A percentile compares a stretch with the other conserved stretches of the same genome.
phyloP scores from a whole-genome alignment of 352 stramenopile species.

The Phytophthora hibernalis region DNA sequence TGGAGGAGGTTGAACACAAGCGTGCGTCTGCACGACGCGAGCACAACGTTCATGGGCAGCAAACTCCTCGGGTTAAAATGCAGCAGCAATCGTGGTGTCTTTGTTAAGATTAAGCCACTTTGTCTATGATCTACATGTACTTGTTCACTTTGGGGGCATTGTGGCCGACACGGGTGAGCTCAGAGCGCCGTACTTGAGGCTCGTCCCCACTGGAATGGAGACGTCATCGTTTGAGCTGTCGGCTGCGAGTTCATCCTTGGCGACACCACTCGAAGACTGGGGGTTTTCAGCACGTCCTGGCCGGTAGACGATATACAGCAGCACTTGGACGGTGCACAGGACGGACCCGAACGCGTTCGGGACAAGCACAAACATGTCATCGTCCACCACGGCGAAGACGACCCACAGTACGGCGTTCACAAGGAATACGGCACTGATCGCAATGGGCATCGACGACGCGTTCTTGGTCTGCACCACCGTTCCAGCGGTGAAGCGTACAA shows the following conservation, averaged over 20 bases:
- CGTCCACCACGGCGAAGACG: conserved; percentile 43
- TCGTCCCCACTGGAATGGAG: conserved; percentile 9
- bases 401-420: conserved; percentile 59
- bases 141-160: conserved; percentile 5
- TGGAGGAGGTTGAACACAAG: conserved; percentile 4
- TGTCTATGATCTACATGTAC: not conserved
- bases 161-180: conserved; percentile 8
- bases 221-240: conserved; percentile 8
- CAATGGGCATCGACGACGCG: conserved; percentile 52
- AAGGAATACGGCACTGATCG: conserved; percentile 45
- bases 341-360: conserved; percentile 43
- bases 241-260: not conserved
- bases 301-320: conserved; percentile 51
- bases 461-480: conserved; percentile 49
- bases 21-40: not conserved
- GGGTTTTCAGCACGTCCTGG: conserved; percentile 7
- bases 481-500: conserved; percentile 58
- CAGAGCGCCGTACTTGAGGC: conserved; percentile 18
- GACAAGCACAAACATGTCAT: conserved; percentile 48
- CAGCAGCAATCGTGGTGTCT: not conserved
- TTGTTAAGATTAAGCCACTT: not conserved
- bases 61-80: too few relatives aligned
- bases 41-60: not conserved
- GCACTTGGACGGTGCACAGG: conserved; percentile 48
- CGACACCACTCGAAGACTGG: not conserved